phyloP scores from a whole-genome alignment of 1,284 basidiomycete species.

The Ceratobasidium sp. region DNA sequence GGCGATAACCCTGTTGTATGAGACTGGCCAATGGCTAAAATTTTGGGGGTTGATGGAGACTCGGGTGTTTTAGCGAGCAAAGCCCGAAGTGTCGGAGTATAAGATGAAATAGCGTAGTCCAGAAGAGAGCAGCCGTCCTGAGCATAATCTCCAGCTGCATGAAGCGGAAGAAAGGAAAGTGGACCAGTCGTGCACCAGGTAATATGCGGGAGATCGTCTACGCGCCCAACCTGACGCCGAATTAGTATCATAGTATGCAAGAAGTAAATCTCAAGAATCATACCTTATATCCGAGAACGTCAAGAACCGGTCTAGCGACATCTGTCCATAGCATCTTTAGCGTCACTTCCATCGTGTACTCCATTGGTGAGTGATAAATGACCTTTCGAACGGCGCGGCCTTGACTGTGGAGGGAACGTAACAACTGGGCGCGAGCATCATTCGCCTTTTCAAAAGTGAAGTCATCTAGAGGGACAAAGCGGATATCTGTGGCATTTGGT shows the following conservation, averaged over 20 bases:
- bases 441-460: not conserved
- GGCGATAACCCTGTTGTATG: no score
- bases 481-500: not conserved
- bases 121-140: no score
- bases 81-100: no score
- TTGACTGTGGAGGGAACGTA: not conserved
- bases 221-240: not conserved
- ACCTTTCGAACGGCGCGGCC: not conserved
- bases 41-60: no score
- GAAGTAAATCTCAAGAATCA: not conserved
- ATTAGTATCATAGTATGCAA: not conserved
- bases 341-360: not conserved
- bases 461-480: not conserved
- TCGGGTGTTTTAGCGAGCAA: no score
- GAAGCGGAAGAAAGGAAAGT: not conserved
- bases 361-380: not conserved
- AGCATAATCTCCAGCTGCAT: not conserved
- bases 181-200: conserved; percentile 2
- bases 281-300: not conserved
- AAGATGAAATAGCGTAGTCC: no score
- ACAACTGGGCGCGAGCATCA: not conserved
- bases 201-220: not conserved
- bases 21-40: no score
- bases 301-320: not conserved
- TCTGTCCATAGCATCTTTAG: not conserved